phyloP scores from a whole-genome alignment of 805 yeast species.

The Candida manassasensis region DNA sequence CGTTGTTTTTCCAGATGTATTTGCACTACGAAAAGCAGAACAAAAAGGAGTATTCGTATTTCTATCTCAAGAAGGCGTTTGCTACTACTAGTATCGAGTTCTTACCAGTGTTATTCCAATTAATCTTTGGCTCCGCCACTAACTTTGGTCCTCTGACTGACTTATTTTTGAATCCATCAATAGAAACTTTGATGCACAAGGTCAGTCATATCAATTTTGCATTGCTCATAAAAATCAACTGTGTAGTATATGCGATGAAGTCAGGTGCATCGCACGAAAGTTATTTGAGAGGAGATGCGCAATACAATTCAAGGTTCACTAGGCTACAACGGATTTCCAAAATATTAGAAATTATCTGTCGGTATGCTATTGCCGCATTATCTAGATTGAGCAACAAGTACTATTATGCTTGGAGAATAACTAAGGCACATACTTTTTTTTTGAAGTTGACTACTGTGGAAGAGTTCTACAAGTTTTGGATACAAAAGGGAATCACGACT shows the following conservation, averaged over 20 bases:
- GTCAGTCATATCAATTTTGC: slow-evolving; percentile 23
- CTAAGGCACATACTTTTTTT: slow-evolving; percentile 49
- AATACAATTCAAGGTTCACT: slow-evolving; percentile 18
- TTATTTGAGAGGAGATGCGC: slow-evolving; percentile 12
- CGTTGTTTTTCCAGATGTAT: slow-evolving; percentile 30
- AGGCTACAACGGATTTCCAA: slow-evolving; percentile 23
- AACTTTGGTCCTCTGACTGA: slow-evolving; percentile 43
- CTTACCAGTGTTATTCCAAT: slow-evolving; percentile 24
- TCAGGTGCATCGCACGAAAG: slow-evolving; percentile 15
- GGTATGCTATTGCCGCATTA: slow-evolving; percentile 20
- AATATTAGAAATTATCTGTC: slow-evolving; percentile 16
- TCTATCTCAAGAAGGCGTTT: slow-evolving; percentile 27
- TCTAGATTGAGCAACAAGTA: slow-evolving; percentile 51
- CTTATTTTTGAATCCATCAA: slow-evolving; percentile 37
- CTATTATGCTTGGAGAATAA: slow-evolving; percentile 65
- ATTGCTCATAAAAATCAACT: slow-evolving; percentile 19
- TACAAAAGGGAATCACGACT: slow-evolving; percentile 6
- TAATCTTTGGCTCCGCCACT: slow-evolving; percentile 24
- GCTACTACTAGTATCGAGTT: slow-evolving; percentile 24
- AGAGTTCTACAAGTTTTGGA: slow-evolving; percentile 18
- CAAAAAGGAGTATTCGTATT: slow-evolving; percentile 25
- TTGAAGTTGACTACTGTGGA: slow-evolving; percentile 28
- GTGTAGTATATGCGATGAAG: slow-evolving; percentile 19
- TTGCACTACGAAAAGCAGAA: slow-evolving; percentile 34
- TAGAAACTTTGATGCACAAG: slow-evolving; percentile 23